Evolutionary conservation across 2,329 filamentous ascomycete genomes (phyloP).

Genomic region (Colletotrichum nymphaeae): DNA sequence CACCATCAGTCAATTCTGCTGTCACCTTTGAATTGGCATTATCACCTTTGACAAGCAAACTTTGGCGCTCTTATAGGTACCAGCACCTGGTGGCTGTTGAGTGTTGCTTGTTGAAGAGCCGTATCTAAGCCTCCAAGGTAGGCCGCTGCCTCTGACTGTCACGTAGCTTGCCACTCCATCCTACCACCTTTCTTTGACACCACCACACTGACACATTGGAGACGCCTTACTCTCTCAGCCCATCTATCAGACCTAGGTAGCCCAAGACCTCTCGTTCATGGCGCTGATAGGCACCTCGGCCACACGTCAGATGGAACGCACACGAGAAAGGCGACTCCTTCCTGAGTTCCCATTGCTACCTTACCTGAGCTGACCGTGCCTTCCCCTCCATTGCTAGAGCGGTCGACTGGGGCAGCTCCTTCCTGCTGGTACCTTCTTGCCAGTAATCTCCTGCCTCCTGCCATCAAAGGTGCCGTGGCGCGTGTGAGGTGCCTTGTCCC

Average conservation of each 20-base stretch:
- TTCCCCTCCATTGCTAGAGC: neutral
- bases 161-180: slow-evolving; percentile 13
- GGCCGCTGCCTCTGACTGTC: slow-evolving; percentile 3
- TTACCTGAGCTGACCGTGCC: neutral
- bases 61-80: too few species aligned
- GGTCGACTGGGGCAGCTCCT: slow-evolving; percentile 22
- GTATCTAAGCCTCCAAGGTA: neutral
- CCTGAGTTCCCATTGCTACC: slow-evolving; percentile 6
- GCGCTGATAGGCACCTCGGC: slow-evolving; percentile 14
- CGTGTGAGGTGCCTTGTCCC: neutral
- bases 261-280: neutral
- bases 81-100: neutral
- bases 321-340: neutral
- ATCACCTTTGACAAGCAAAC: neutral
- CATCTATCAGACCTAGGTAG: neutral
- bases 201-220: neutral
- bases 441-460: too few species aligned
- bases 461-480: neutral
- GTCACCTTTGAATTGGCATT: slow-evolving; percentile 10
- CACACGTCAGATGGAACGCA: slow-evolving; percentile 2
- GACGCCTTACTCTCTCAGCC: neutral
- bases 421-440: neutral
- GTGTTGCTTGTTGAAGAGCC: neutral
- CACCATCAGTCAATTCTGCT: slow-evolving; percentile 13
- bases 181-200: neutral